Evolutionary conservation across 345 rosid species (phyloP).

Genomic region (Eucalyptus regnans): DNA sequence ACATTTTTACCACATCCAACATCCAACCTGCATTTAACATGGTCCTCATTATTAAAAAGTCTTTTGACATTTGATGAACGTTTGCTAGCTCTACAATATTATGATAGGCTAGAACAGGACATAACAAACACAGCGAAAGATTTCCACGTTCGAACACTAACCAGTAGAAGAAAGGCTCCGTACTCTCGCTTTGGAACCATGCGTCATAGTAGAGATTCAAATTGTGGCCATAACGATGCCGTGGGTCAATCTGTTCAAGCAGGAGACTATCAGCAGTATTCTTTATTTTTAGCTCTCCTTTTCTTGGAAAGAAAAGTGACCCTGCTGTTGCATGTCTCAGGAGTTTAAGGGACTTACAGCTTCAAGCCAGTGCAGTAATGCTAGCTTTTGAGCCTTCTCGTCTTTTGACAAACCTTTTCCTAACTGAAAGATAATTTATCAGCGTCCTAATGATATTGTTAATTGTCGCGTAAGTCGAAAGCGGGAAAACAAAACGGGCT

Average conservation of each 20-base stretch:
- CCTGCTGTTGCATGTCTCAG: not conserved
- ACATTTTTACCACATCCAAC: constrained; percentile 51
- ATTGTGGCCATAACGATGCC: constrained; percentile 63
- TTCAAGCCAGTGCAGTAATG: constrained; percentile 91
- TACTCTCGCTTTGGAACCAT: constrained; percentile 47
- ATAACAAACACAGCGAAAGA: not conserved
- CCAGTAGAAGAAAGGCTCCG: constrained; percentile 70
- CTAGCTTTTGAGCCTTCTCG: constrained; percentile 80
- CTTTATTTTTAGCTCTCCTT: not conserved
- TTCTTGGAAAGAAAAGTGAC: not conserved
- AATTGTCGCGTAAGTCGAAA: no score
- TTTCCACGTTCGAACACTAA: not conserved
- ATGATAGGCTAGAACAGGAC: not conserved
- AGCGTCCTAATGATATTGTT: not conserved
- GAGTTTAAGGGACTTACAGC: constrained; percentile 42
- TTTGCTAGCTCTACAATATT: not conserved
- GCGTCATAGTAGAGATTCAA: constrained; percentile 47
- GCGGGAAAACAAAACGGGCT: not conserved
- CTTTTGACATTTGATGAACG: not conserved
- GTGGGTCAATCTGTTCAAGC: constrained; percentile 42
- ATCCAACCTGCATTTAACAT: constrained; percentile 34
- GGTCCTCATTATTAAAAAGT: not conserved
- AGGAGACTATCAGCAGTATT: not conserved
- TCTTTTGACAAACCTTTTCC: constrained; percentile 82
- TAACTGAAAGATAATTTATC: constrained; percentile 23